These are phyloP conservation scores for Pistacia atlantica DNA, from an alignment of 345 rosid species.

Conservation along the genomic window DNA sequence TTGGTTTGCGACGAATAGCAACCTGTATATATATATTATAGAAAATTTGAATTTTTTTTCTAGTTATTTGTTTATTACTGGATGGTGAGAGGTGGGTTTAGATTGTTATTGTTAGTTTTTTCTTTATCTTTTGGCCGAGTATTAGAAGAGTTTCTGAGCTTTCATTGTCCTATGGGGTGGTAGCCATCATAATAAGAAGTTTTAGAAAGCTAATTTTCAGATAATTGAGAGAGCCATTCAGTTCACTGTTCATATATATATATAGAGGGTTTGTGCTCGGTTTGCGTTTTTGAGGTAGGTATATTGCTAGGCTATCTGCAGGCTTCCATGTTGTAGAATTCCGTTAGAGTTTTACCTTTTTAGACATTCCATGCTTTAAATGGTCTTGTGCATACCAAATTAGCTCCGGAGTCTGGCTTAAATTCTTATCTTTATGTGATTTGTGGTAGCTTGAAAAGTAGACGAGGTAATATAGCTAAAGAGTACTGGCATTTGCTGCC, in stretches of 20 bases:
- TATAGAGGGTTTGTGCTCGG: too few relatives aligned
- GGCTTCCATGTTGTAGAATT: background rate
- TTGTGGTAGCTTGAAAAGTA: background rate
- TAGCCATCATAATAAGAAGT: too few relatives aligned
- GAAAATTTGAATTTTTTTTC: background rate
- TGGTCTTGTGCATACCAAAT: background rate
- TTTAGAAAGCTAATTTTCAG: background rate
- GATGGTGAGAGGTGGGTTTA: constrained; percentile 6
- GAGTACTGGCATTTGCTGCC: background rate
- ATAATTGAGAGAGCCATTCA: background rate
- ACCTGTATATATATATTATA: background rate
- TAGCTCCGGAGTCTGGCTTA: background rate
- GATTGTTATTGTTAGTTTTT: background rate
- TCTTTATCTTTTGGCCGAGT: background rate
- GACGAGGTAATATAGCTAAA: background rate
- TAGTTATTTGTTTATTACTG: background rate
- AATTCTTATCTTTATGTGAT: background rate
- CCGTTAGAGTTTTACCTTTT: background rate
- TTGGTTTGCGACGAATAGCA: background rate
- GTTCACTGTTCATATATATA: background rate
- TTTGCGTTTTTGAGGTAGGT: background rate
- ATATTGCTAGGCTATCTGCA: background rate
- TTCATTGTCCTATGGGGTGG: background rate
- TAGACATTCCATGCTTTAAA: background rate
- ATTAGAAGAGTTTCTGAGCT: background rate